Evolutionary conservation across 2,329 filamentous ascomycete species (phyloP).

Genomic region (Colletotrichum melonis): DNA sequence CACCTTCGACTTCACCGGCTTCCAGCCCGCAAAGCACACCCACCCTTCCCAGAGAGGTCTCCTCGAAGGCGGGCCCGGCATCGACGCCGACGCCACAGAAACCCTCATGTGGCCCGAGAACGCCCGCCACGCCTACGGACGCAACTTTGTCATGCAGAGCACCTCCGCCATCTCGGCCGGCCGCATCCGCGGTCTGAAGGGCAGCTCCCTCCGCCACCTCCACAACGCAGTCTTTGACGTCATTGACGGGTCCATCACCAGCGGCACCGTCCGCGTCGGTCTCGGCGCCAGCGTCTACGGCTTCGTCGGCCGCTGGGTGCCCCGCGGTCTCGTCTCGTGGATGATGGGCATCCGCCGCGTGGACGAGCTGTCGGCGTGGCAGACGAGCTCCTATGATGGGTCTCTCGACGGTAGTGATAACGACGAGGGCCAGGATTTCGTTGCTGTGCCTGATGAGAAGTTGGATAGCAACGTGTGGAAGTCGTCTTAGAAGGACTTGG

Average conservation of each 20-base stretch:
- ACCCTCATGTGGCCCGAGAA: constrained; percentile 73
- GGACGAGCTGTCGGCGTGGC: constrained; percentile 66
- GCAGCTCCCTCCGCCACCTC: constrained; percentile 80
- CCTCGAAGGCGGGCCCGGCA: constrained; percentile 53
- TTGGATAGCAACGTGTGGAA: constrained; percentile 59
- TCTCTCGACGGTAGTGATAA: constrained; percentile 50
- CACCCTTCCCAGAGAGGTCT: constrained; percentile 50
- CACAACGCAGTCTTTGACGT: constrained; percentile 93
- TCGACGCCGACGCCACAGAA: constrained; percentile 59
- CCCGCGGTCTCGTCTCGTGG: constrained; percentile 83
- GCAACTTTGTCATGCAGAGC: constrained; percentile 69
- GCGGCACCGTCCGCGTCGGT: constrained; percentile 80
- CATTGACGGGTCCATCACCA: constrained; percentile 73
- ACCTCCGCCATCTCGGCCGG: constrained; percentile 66
- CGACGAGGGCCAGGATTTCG: constrained; percentile 59
- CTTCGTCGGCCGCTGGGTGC: constrained; percentile 84
- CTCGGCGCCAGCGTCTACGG: constrained; percentile 87
- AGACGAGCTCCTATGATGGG: constrained; percentile 53
- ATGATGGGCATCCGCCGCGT: constrained; percentile 86
- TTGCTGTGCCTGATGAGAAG: constrained; percentile 58
- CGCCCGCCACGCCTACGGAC: constrained; percentile 69
- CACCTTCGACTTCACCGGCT: constrained; percentile 84
- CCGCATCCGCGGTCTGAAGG: constrained; percentile 69
- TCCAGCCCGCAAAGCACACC: constrained; percentile 61
- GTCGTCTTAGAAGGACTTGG: constrained; percentile 36